These are phyloP conservation scores for Xylariaceae sp. DNA, from an alignment of 2,329 filamentous ascomycete species.

Conservation along the genomic window DNA sequence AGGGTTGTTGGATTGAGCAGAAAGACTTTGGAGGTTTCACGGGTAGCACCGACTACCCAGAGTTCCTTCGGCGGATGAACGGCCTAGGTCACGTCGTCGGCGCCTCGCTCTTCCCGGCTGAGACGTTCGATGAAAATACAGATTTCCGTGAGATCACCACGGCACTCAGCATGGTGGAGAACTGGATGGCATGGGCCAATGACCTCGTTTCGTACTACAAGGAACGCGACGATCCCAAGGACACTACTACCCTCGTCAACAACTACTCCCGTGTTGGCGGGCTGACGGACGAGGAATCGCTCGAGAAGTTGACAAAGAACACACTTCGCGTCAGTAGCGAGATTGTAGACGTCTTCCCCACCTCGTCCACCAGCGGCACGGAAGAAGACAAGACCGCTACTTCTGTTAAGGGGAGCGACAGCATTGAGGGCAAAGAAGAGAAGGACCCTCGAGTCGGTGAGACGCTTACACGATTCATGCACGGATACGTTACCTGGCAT, in stretches of 20 bases:
- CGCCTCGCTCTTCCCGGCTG: not conserved
- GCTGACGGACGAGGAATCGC: conserved; percentile 12
- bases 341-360: conserved; percentile 18
- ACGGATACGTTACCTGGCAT: conserved; percentile 24
- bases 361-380: not conserved
- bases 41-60: conserved; percentile 18
- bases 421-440: not conserved
- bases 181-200: conserved; percentile 21
- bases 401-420: no score
- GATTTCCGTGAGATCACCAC: conserved; percentile 18
- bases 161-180: conserved; percentile 20
- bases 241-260: conserved; percentile 18
- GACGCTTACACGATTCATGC: conserved; percentile 11
- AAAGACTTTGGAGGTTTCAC: conserved; percentile 20
- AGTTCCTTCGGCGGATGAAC: conserved; percentile 22
- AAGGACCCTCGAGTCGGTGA: conserved; percentile 13
- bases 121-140: conserved; percentile 16
- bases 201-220: conserved; percentile 25
- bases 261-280: conserved; percentile 15
- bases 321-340: conserved; percentile 15
- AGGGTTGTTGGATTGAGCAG: conserved; percentile 23
- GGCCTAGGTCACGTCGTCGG: conserved; percentile 14
- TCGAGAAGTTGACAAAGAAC: conserved; percentile 18
- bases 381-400: no score
- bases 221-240: conserved; percentile 19